These are phyloP conservation scores for Tulasnella sp. DNA, from an alignment of 768 basidiomycete genomes.

Conservation along the genomic window DNA sequence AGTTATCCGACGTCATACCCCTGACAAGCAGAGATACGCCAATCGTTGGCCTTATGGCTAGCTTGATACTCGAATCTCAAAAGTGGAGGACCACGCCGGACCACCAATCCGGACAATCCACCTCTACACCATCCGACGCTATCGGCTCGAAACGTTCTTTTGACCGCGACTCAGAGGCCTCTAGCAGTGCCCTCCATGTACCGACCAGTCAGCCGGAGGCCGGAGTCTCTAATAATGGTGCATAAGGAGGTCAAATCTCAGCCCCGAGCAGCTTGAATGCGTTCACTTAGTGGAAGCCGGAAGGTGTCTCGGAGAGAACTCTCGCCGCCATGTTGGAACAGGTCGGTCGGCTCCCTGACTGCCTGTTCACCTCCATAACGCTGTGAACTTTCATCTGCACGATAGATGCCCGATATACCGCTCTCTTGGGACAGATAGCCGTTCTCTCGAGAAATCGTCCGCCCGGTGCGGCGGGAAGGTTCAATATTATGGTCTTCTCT, in stretches of 20 bases:
- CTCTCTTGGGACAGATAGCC: not conserved
- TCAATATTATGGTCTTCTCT: not conserved
- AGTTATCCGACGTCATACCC: not conserved
- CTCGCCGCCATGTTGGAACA: not conserved
- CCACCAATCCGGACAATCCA: not conserved
- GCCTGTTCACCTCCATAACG: not conserved
- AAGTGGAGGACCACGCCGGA: not conserved
- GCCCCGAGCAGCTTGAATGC: not conserved
- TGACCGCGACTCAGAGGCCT: not conserved
- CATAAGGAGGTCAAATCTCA: not conserved
- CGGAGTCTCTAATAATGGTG: not conserved
- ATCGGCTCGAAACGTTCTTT: not conserved
- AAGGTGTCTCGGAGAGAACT: not conserved
- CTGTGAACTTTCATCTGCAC: not conserved
- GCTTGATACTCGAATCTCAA: not conserved
- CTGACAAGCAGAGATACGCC: not conserved
- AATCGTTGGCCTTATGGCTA: not conserved
- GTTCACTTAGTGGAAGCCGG: not conserved
- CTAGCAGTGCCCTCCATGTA: not conserved
- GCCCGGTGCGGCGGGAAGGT: not conserved
- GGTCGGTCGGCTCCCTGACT: not conserved
- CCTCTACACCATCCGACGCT: not conserved
- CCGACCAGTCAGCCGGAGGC: not conserved
- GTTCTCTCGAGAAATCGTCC: not conserved
- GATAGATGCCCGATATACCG: not conserved